Percentiles rank a stretch among this genome's conserved stretches.
phyloP scores from a whole-genome alignment of 805 yeast species.

The Candida ortonii region DNA sequence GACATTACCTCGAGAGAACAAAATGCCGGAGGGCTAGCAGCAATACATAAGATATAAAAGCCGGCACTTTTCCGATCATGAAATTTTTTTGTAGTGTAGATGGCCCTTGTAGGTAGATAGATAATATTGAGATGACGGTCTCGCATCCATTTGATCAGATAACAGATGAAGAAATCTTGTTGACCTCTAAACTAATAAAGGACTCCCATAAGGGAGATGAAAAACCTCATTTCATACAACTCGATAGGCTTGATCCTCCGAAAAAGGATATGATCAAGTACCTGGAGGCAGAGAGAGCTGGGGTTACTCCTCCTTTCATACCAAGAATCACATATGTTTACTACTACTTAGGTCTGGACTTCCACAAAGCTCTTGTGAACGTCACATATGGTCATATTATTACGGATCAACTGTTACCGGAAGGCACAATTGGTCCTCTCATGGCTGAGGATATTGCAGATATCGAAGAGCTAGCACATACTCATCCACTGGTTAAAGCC shows the following conservation, averaged over 20 bases:
- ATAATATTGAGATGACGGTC: slow-evolving; percentile 19
- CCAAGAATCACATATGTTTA: slow-evolving; percentile 67
- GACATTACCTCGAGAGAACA: too few relatives aligned
- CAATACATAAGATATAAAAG: too few relatives aligned
- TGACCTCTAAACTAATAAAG: slow-evolving; percentile 59
- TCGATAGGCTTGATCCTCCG: slow-evolving; percentile 76
- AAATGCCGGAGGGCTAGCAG: too few relatives aligned
- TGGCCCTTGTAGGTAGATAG: too few relatives aligned
- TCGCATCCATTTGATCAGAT: slow-evolving; percentile 60
- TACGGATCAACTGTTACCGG: slow-evolving; percentile 52
- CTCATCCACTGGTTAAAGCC: slow-evolving; percentile 57
- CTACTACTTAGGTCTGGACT: slow-evolving; percentile 53
- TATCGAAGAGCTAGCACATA: slow-evolving; percentile 48
- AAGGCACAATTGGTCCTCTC: slow-evolving; percentile 68
- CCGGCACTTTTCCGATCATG: too few relatives aligned
- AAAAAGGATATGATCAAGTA: slow-evolving; percentile 66
- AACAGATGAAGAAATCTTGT: slow-evolving; percentile 55
- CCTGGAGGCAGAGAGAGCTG: slow-evolving; percentile 63
- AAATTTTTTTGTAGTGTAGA: too few relatives aligned
- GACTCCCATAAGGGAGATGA: slow-evolving; percentile 51
- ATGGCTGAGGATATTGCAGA: slow-evolving; percentile 61
- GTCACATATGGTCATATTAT: slow-evolving; percentile 60
- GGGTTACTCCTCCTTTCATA: slow-evolving; percentile 51
- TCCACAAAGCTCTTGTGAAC: slow-evolving; percentile 72
- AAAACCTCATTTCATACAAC: slow-evolving; percentile 60